Conservation (phyloP, 2,329 filamentous ascomycete genomes). For the Fusarium papillatum region DNA sequence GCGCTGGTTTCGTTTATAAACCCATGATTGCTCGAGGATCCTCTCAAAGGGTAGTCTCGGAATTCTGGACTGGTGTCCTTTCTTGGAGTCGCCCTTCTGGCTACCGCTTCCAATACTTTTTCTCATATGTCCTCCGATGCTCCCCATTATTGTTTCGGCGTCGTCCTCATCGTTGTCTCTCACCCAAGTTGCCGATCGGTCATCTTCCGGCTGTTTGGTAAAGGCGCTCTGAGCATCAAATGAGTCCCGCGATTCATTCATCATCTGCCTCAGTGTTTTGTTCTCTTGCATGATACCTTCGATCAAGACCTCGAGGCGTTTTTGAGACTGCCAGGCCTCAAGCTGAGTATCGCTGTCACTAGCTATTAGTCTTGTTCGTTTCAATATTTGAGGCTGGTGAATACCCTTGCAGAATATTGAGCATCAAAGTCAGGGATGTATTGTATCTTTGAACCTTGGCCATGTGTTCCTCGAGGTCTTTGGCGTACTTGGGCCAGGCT, state of each 20-base stretch:
- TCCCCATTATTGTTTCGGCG: neutral
- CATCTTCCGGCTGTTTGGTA: neutral
- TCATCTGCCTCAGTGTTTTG: neutral
- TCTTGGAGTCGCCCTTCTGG: neutral
- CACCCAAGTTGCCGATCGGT: neutral
- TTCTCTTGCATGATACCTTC: neutral
- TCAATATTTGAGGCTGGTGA: neutral
- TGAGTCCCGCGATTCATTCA: neutral
- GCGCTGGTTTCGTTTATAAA: slow-evolving; percentile 1
- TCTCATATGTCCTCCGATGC: neutral
- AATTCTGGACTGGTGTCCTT: neutral
- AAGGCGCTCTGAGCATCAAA: neutral
- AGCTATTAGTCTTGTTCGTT: neutral
- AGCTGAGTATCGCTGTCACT: neutral
- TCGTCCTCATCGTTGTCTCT: neutral
- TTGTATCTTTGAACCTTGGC: neutral
- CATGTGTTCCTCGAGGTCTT: neutral
- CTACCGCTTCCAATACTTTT: neutral
- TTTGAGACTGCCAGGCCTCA: neutral
- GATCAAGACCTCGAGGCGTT: neutral
- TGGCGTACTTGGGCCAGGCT: neutral
- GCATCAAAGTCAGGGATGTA: neutral
- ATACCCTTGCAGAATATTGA: neutral
- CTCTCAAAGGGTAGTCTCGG: neutral
- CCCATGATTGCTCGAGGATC: slow-evolving; percentile 1